Percentiles rank a stretch among this genome's conserved stretches.
Conservation (phyloP, 106 monocot genomes). For the Cymbidium sinense region DNA sequence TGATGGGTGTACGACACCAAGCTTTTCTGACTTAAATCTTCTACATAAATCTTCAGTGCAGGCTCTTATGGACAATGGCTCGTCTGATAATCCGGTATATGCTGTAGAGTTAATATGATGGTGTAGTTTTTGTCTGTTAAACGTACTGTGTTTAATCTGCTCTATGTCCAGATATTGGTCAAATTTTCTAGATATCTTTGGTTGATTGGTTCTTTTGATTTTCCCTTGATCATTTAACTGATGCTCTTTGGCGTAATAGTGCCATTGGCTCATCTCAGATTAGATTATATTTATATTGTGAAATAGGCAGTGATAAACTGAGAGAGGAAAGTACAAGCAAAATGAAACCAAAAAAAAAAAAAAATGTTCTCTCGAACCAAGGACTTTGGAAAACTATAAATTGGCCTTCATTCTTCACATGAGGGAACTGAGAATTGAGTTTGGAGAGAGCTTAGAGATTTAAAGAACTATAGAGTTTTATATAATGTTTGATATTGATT, state of each 20-base stretch:
- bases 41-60: neutral
- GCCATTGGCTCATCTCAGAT: neutral
- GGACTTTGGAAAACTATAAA: too few relatives aligned
- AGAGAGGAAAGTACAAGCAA: too few relatives aligned
- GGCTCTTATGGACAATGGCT: neutral
- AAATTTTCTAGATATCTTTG: neutral
- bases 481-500: too few relatives aligned
- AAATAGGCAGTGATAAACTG: too few relatives aligned
- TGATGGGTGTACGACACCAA: neutral
- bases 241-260: neutral
- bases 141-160: neutral
- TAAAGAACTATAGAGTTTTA: too few relatives aligned
- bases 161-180: neutral
- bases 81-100: conserved; percentile 1
- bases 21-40: neutral
- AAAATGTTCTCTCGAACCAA: too few relatives aligned
- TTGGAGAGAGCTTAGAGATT: too few relatives aligned
- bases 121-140: neutral
- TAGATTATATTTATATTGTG: neutral
- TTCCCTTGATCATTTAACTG: neutral
- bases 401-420: too few relatives aligned
- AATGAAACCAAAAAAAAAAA: too few relatives aligned
- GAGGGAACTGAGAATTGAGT: too few relatives aligned
- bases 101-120: neutral
- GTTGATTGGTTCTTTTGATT: neutral